Percentiles rank a stretch among this genome's conserved stretches.
These are phyloP conservation scores for Rosa persica DNA, from an alignment of 306 rosid species.

Conservation along the genomic window DNA sequence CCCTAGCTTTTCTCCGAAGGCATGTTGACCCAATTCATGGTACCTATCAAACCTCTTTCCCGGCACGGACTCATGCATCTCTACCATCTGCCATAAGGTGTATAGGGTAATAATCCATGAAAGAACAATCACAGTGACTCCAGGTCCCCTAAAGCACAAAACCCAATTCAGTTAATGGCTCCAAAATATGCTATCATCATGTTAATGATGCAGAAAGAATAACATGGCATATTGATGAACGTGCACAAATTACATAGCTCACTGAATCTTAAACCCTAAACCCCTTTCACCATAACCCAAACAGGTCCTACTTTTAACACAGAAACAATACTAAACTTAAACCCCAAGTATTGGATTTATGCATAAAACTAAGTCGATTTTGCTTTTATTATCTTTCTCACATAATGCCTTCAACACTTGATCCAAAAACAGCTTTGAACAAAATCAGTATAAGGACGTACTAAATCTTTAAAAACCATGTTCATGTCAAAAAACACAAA, in stretches of 20 bases:
- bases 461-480: neutral
- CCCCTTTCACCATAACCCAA: neutral
- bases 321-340: neutral
- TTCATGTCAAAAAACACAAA: neutral
- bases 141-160: constrained; percentile 38
- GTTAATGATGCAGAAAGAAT: neutral
- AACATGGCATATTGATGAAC: neutral
- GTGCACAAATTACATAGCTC: neutral
- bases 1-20: constrained; percentile 40
- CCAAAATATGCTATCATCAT: neutral
- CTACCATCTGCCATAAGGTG: constrained; percentile 49
- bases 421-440: neutral
- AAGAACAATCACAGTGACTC: constrained; percentile 26
- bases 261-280: neutral
- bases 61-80: constrained; percentile 43
- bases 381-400: neutral
- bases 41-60: constrained; percentile 48
- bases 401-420: neutral
- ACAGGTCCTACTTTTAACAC: neutral
- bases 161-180: neutral
- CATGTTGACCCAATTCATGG: constrained; percentile 47
- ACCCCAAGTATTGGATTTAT: neutral
- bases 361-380: neutral
- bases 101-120: constrained; percentile 50
- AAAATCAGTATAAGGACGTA: neutral